Evolutionary conservation across 176 grass and related monocot genomes (phyloP), one percentile per base, ranked within the genome.

Genomic region (Hsuehochloa calcarea): DNA sequence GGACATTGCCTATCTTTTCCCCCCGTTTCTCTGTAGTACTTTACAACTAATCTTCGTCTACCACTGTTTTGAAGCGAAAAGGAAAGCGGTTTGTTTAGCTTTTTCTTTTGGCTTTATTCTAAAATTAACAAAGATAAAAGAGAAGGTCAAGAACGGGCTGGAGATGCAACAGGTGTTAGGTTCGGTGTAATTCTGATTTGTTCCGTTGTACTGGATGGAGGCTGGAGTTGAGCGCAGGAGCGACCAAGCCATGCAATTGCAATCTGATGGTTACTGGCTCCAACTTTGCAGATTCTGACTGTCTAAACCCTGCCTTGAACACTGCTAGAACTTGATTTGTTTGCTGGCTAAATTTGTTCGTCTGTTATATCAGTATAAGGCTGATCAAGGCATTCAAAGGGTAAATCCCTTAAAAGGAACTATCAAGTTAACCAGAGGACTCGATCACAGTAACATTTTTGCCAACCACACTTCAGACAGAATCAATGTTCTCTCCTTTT

Each of bases 31-130:
- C 22, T 76, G 26, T 25, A 16, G 3, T 19, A 22, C 59, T 51
- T 75, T 35, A 29, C 45, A 76, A 12, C 54, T 62, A 51, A 76
- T 27, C 61, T 67, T 66, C 82, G 59, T 55, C 74, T 60, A 34
- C 50, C 38, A 23, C 20, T n/a, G 35, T 68, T n/a, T 51, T 85
- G 31, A 37, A 69, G 38, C 4, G 20, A 12, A 41, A 52, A 56
- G 35, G 12, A 37, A 59, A 25, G 72, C 3, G 10, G 25, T 16
- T 5, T 0, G 23, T 58, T 65, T 69, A 70, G 5, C 26, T 22
- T 34, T 34, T 34, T 14, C 20, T 62, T 63, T 10, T n/a, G 1
- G 47, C 46, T 77, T 23, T 52, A 68, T 31, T 8, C 43, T 6
- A 44, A 35, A 44, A 45, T 50, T 41, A 22, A 26, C 5, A n/a